A percentile compares a stretch with the other conserved stretches of the same genome.
Evolutionary conservation across 192 early-diverging fungal species (phyloP).

Genomic region (Backusella macrospora): DNA sequence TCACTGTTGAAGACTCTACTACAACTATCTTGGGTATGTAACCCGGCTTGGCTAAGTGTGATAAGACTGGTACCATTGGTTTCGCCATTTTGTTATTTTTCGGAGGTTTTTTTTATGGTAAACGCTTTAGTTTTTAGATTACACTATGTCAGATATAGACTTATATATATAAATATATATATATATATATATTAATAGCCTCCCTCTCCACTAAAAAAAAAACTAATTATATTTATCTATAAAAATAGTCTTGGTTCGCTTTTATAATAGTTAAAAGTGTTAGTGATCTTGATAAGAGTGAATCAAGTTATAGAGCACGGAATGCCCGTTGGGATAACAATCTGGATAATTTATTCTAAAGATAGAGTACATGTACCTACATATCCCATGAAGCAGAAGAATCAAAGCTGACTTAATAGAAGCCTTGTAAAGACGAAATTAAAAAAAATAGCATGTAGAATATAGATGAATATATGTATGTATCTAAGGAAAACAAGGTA

Average conservation of each 20-base stretch:
- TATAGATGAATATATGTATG: neutral
- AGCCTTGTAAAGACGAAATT: slow-evolving; percentile 7
- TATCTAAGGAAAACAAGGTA: too few relatives aligned
- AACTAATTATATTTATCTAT: neutral
- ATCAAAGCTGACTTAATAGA: slow-evolving; percentile 15
- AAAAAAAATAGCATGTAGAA: slow-evolving; percentile 7
- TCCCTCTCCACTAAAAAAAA: neutral
- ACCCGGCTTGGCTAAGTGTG: slow-evolving; percentile 32
- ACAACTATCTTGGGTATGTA: slow-evolving; percentile 25
- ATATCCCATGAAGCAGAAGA: slow-evolving; percentile 28
- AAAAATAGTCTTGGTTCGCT: slow-evolving; percentile 29
- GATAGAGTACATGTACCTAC: slow-evolving; percentile 20
- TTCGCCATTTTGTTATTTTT: slow-evolving; percentile 30
- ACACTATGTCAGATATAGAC: neutral
- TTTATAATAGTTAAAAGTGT: slow-evolving; percentile 11
- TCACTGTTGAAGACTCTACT: slow-evolving; percentile 9
- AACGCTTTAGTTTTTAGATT: neutral
- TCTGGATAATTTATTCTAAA: slow-evolving; percentile 25
- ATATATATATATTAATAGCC: too few relatives aligned
- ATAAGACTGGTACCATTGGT: slow-evolving; percentile 30
- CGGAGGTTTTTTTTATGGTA: slow-evolving; percentile 32
- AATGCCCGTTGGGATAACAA: slow-evolving; percentile 33
- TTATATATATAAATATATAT: neutral
- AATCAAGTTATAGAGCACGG: slow-evolving; percentile 15
- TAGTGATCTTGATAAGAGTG: slow-evolving; percentile 14